Conservation (phyloP, 2,329 filamentous ascomycete species). For the Xylaria sp. region DNA sequence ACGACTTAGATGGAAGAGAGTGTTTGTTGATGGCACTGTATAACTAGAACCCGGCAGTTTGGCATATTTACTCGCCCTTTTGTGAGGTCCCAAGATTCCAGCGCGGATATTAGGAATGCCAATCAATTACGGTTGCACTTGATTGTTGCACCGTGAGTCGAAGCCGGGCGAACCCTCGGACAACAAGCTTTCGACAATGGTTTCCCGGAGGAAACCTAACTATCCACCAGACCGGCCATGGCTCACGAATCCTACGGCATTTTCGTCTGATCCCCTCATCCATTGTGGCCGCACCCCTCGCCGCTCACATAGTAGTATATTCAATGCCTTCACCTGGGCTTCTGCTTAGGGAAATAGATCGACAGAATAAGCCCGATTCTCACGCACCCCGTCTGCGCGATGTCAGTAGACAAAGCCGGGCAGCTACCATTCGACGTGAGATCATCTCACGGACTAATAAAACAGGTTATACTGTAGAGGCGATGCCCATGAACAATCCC, state of each 20-base stretch:
- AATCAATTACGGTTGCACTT: neutral
- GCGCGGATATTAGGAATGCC: neutral
- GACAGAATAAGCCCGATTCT: neutral
- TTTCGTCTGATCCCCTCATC: neutral
- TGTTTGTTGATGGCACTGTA: neutral
- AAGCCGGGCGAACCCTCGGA: neutral
- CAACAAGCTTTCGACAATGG: neutral
- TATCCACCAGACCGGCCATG: neutral
- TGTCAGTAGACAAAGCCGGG: neutral
- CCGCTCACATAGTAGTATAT: neutral
- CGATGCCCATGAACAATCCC: neutral
- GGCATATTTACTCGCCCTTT: neutral
- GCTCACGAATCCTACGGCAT: neutral
- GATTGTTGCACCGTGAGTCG: neutral
- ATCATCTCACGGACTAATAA: neutral
- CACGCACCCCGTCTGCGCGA: neutral
- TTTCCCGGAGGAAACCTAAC: conserved; percentile 1
- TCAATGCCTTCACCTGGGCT: neutral
- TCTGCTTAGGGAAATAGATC: conserved; percentile 5
- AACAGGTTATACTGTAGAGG: no score
- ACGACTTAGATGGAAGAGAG: neutral
- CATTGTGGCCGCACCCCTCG: neutral
- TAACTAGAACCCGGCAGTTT: neutral
- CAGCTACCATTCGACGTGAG: neutral
- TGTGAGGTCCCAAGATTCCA: neutral